These are phyloP conservation scores for Candida krabiensis DNA, from an alignment of 805 yeast genomes.

Conservation along the genomic window DNA sequence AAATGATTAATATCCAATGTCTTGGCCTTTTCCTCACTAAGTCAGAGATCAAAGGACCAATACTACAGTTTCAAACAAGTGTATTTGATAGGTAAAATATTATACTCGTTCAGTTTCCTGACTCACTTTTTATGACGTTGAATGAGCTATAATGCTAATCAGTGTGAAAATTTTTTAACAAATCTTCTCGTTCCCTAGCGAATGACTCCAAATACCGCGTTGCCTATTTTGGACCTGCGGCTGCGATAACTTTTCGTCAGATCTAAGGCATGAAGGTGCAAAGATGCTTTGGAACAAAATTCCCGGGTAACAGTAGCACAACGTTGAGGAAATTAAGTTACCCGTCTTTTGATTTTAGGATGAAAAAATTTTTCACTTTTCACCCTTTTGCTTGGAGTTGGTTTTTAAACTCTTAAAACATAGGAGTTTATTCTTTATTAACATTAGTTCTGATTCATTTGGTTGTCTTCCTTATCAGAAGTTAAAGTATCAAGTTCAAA, in stretches of 20 bases:
- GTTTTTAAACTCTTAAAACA: too few species aligned
- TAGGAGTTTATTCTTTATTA: slow-evolving; percentile 4
- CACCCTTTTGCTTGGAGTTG: too few species aligned
- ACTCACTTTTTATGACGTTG: too few species aligned
- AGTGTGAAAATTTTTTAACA: slow-evolving; percentile 20
- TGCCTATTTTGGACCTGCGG: slow-evolving; percentile 19
- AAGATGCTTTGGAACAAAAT: background rate
- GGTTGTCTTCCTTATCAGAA: slow-evolving; percentile 5
- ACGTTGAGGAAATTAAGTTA: slow-evolving; percentile 3
- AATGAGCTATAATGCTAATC: too few species aligned
- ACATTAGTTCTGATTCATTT: background rate
- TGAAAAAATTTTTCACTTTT: background rate
- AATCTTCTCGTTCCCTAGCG: background rate
- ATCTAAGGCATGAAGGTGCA: slow-evolving; percentile 1
- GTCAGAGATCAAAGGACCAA: too few species aligned
- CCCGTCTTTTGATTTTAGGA: slow-evolving; percentile 9
- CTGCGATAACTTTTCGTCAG: background rate
- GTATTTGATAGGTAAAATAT: too few species aligned
- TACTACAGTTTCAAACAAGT: too few species aligned
- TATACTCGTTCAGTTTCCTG: too few species aligned
- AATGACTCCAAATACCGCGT: slow-evolving; percentile 19
- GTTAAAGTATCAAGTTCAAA: slow-evolving; percentile 12
- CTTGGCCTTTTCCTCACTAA: too few species aligned
- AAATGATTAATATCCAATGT: too few species aligned
- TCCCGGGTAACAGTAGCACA: slow-evolving; percentile 6